Percentiles rank a stretch among this genome's conserved stretches.
phyloP scores from a whole-genome alignment of 1,139 yeast species.

The Yamadazyma songkhlaensis region DNA sequence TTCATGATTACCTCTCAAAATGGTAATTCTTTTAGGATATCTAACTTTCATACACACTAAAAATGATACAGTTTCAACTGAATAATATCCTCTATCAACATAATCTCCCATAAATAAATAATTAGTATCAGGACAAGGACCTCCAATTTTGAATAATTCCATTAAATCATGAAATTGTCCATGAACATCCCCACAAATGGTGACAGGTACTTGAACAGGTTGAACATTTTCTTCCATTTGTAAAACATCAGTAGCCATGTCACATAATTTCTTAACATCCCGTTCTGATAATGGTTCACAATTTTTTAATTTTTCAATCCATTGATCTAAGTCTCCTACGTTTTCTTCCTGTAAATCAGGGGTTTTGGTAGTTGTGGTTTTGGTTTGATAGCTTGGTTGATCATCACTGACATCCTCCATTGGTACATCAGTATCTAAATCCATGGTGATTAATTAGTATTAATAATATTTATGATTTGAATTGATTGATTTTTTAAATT shows the following conservation, averaged over 20 bases:
- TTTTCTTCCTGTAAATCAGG: conserved; percentile 27
- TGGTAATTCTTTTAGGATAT: conserved; percentile 89
- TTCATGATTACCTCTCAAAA: conserved; percentile 96
- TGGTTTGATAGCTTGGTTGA: conserved; percentile 20
- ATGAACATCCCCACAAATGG: conserved; percentile 98
- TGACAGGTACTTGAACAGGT: conserved; percentile 89
- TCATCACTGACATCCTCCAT: conserved; percentile 69
- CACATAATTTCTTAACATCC: conserved; percentile 78
- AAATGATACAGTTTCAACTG: conserved; percentile 86
- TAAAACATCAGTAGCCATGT: conserved; percentile 87
- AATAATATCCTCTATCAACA: conserved; percentile 94
- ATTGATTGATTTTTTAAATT: not conserved
- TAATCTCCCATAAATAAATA: conserved; percentile 91
- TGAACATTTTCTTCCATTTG: conserved; percentile 93
- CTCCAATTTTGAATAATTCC: conserved; percentile 87
- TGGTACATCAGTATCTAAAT: conserved; percentile 65
- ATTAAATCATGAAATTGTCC: conserved; percentile 96
- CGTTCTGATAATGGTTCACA: conserved; percentile 85
- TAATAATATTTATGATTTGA: not conserved
- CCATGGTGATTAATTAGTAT: conserved; percentile 34
- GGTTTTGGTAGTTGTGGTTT: conserved; percentile 10
- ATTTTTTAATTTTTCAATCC: conserved; percentile 77
- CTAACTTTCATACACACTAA: conserved; percentile 90
- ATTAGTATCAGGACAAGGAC: conserved; percentile 83
- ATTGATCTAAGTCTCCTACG: conserved; percentile 73